phyloP scores from a whole-genome alignment of 2,329 filamentous ascomycete genomes.

The Helotiales sp. region DNA sequence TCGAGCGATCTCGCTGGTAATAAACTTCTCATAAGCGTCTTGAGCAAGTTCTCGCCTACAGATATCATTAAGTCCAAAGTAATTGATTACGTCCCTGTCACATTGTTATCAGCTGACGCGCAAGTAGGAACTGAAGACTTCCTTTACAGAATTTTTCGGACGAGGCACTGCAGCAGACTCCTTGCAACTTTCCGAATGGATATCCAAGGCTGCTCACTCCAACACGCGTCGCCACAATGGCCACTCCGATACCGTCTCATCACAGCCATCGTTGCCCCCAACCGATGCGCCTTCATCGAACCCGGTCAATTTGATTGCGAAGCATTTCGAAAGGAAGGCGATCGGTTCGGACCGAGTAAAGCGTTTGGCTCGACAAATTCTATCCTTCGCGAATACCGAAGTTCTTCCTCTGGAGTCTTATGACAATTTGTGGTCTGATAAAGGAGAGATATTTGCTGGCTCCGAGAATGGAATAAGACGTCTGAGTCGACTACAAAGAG shows the following conservation, averaged over 20 bases:
- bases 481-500: not conserved
- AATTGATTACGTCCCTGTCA: not conserved
- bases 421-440: not conserved
- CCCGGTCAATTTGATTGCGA: not conserved
- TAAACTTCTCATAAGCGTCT: not conserved
- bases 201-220: not conserved
- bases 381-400: not conserved
- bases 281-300: not conserved
- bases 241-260: not conserved
- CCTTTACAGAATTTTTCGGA: not conserved
- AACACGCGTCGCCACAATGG: not conserved
- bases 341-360: not conserved
- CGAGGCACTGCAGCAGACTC: not conserved
- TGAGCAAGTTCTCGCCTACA: not conserved
- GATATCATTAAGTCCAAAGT: not conserved
- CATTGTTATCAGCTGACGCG: not conserved
- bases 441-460: not conserved
- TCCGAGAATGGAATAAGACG: not conserved
- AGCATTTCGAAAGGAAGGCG: not conserved
- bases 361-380: not conserved
- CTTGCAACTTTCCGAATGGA: not conserved
- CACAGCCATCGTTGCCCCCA: not conserved
- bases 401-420: not conserved
- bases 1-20: slow-evolving; percentile 6
- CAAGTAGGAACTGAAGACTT: not conserved